Evolutionary conservation across 2,329 filamentous ascomycete genomes (phyloP), one percentile per base, ranked within the genome.

Genomic region (Geosmithia putterillii): DNA sequence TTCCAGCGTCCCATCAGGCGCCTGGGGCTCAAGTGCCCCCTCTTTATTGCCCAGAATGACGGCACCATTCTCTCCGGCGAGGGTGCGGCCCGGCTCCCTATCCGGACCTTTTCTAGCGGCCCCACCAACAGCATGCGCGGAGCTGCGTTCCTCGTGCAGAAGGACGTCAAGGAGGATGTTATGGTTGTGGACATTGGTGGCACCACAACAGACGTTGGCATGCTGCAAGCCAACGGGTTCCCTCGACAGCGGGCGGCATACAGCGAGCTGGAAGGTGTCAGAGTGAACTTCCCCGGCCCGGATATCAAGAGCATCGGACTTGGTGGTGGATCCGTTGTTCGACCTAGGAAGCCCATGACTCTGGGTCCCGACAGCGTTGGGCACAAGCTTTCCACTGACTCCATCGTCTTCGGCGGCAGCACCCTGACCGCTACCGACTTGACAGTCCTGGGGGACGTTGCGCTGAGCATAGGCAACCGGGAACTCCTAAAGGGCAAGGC

Each of bases 141-240:
- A 1, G 77, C 77, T 2, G 79, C 77, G 0, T 81, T 79, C 44
- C 58, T 84, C 10, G 61, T 65, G 1, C 60, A 65, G 35, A 59
- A 67, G 44, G 57, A 62, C 1, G 59, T 69, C 19, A 22, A 39
- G 22, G 35, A 43, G n/a, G 32, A 41, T 20, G 37, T 38, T 50
- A 74, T 82, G 62, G 78, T 83, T 0, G 71, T 82, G 2, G 79
- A 83, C 51, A 74, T 83, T 43, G 79, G 79, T 1, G 79, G 79
- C 3, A 83, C 79, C 0, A 83, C 79, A 0, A 74, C 76, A 0
- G 79, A 83, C 49, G 74, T 81, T 10, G 77, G 79, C 0, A 57
- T 80, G 0, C 56, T 83, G 3, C 65, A 78, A 7, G 65, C 71
- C 0, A 81, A 73, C 41, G 79, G 79, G 0, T 79, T 83, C 41